These are phyloP conservation scores for Meyerozyma athensensis DNA, from an alignment of 1,139 yeast species.

Conservation along the genomic window DNA sequence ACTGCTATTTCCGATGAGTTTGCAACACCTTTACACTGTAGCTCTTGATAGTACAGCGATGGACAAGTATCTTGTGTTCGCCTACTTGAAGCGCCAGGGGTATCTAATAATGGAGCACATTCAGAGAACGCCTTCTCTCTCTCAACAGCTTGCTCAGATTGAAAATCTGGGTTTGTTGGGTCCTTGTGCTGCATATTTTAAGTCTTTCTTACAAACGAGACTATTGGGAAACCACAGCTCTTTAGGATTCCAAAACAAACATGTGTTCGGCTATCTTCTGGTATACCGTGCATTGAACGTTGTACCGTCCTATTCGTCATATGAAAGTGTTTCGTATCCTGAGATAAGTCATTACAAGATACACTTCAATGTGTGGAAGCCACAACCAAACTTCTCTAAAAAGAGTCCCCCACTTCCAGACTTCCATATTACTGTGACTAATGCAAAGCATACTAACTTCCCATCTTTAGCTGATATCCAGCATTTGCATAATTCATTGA, in stretches of 20 bases:
- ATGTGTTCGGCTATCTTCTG: slow-evolving; percentile 34
- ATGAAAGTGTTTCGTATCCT: slow-evolving; percentile 13
- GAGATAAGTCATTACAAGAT: slow-evolving; percentile 13
- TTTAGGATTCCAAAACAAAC: slow-evolving; percentile 11
- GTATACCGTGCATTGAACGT: slow-evolving; percentile 36
- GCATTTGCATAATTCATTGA: slow-evolving; percentile 8
- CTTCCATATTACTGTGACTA: slow-evolving; percentile 61
- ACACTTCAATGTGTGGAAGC: slow-evolving; percentile 80
- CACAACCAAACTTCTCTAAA: slow-evolving; percentile 65
- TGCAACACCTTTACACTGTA: slow-evolving; percentile 63
- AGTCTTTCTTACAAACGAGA: not conserved
- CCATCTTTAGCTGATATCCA: slow-evolving; percentile 47
- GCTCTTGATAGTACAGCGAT: slow-evolving; percentile 36
- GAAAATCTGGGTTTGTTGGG: not conserved
- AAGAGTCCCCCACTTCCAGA: slow-evolving; percentile 62
- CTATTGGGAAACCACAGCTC: not conserved
- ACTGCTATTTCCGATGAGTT: slow-evolving; percentile 42
- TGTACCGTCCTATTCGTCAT: slow-evolving; percentile 23
- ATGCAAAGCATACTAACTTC: slow-evolving; percentile 44
- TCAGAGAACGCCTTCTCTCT: not conserved
- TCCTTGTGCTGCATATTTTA: not conserved
- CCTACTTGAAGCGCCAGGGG: slow-evolving; percentile 75
- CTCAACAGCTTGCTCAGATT: slow-evolving; percentile 4
- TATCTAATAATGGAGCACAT: slow-evolving; percentile 35
- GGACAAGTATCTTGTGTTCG: slow-evolving; percentile 65